Base-by-base conservation (phyloP, 306 rosid species). In the Dryas octopetala region DNA sequence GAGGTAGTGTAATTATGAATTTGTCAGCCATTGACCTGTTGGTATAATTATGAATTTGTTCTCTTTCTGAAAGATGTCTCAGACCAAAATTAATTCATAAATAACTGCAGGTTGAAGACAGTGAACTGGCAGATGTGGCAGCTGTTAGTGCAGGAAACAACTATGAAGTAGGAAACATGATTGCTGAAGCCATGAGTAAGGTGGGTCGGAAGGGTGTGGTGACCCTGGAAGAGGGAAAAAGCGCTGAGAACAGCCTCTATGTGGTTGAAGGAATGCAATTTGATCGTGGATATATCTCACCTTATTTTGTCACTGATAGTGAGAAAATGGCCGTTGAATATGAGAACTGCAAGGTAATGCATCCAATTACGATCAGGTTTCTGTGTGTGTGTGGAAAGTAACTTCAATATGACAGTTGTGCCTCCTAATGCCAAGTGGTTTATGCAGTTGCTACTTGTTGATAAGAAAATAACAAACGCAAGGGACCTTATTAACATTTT, bases 231-330 rank as follows among this genome's bases (percentile, higher is more conserved):
- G 99, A 96, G 88, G 99, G 98, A 68, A 96, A 86, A 79, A 96
- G 99, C 82, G 99, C 99, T 3, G 99, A 96, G 62, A 96, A 96
- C 81, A 71, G 69, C 68, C 89, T 96, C 6, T 96, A 96, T 78
- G 99, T 96, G 70, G 99, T 96, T 16, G 99, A 96, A 78, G 99
- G 99, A 46, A 96, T 96, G 99, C 99, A 96, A 75, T 96, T 96
- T n/a, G 99, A 96, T 76, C 95, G 99, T 16, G 99, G 99, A 66
- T 96, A 92, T 51, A 92, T 92, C 78, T 96, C 99, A 1, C 99
- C 99, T 26, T 96, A 96, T 80, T 96, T 96, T 38, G 99, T 96
- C 55, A 96, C 99, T 7, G 99, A 96, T 72, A 96, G 98, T 45
- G 99, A 96, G 85, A 96, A 96, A 78, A 96, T 96, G 99, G 62